A percentile compares a stretch with the other conserved stretches of the same genome.
Conservation (phyloP, 1,284 basidiomycete genomes). For the Agaricales sp. region DNA sequence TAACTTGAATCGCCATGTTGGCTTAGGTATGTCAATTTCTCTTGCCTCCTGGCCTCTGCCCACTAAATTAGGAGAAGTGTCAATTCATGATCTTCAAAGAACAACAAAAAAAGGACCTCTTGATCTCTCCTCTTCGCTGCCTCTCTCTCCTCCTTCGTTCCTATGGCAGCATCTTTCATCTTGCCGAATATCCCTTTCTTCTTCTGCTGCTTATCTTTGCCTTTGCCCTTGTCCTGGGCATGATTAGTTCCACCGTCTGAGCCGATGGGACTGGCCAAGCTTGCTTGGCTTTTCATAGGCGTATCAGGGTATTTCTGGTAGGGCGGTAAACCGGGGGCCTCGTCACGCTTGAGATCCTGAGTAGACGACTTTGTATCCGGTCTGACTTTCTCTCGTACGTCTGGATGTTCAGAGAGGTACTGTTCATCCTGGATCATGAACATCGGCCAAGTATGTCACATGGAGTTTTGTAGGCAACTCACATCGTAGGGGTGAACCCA, state of each 20-base stretch:
- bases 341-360: slow-evolving; percentile 14
- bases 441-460: background rate
- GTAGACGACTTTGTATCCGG: slow-evolving; percentile 10
- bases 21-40: slow-evolving; percentile 9
- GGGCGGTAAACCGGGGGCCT: slow-evolving; percentile 18
- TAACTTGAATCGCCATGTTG: background rate
- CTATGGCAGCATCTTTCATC: slow-evolving; percentile 12
- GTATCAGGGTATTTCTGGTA: slow-evolving; percentile 10
- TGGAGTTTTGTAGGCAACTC: background rate
- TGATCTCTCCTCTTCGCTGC: slow-evolving; percentile 26
- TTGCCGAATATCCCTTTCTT: background rate
- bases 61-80: slow-evolving; percentile 1
- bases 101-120: slow-evolving; percentile 19
- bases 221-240: slow-evolving; percentile 4
- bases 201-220: background rate
- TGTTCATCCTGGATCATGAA: slow-evolving; percentile 37
- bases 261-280: background rate
- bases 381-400: slow-evolving; percentile 27
- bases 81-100: background rate
- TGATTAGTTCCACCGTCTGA: background rate
- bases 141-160: slow-evolving; percentile 55
- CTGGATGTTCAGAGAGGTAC: slow-evolving; percentile 47
- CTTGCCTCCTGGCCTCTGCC: slow-evolving; percentile 15
- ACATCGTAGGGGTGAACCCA: slow-evolving; percentile 56
- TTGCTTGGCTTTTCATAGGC: background rate